These are phyloP conservation scores for Lotus japonicus DNA, from an alignment of 306 rosid species.

Conservation along the genomic window DNA sequence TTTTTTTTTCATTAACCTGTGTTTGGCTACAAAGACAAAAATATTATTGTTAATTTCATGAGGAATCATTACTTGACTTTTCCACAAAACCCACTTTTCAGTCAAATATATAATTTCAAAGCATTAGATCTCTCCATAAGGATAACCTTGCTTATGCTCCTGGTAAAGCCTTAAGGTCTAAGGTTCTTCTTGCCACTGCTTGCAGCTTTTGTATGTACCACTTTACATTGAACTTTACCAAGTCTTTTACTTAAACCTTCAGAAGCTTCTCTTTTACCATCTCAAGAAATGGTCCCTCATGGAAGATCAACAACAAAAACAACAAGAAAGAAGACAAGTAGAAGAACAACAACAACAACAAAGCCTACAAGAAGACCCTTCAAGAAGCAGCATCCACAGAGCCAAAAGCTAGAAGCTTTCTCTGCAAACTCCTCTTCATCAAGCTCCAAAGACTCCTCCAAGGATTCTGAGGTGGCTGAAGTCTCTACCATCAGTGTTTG, in stretches of 20 bases:
- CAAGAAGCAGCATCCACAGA: conserved; percentile 30
- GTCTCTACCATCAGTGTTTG: conserved; percentile 30
- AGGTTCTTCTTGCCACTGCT: background rate
- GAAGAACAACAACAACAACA: background rate
- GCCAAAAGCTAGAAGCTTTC: background rate
- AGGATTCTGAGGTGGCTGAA: conserved; percentile 24
- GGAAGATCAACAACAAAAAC: conserved; percentile 27
- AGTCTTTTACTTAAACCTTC: background rate
- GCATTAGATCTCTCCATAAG: conserved; percentile 4
- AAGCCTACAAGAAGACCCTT: conserved; percentile 22
- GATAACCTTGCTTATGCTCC: background rate
- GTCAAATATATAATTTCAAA: conserved; percentile 25
- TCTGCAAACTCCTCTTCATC: conserved; percentile 20
- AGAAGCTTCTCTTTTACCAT: background rate
- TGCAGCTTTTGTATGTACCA: background rate
- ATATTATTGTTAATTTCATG: background rate
- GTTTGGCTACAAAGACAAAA: background rate
- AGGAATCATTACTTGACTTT: conserved; percentile 23
- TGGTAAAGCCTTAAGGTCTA: background rate
- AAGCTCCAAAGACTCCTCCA: conserved; percentile 3
- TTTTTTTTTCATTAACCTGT: too few species aligned
- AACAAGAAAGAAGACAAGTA: conserved; percentile 10
- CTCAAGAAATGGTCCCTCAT: conserved; percentile 42
- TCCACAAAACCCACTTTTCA: conserved; percentile 29
- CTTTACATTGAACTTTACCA: background rate